Conservation (phyloP, 2,329 filamentous ascomycete genomes). For the Cordyceps cicadae region DNA sequence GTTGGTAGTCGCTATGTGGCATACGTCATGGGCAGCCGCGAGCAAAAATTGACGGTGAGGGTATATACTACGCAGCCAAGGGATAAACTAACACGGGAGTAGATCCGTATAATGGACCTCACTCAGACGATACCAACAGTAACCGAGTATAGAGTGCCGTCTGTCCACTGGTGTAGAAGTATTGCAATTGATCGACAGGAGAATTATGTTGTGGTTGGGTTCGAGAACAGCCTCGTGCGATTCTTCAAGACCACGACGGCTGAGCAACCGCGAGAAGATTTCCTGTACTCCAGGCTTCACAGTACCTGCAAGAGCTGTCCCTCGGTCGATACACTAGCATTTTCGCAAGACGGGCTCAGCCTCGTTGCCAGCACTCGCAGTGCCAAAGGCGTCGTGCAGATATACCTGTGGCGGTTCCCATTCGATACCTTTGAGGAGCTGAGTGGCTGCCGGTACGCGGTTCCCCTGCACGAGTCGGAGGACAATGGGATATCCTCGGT, state of each 20-base stretch:
- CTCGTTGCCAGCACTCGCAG: slow-evolving; percentile 30
- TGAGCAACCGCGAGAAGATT: slow-evolving; percentile 29
- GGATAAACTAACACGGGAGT: neutral
- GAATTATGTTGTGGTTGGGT: slow-evolving; percentile 32
- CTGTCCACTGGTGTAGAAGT: slow-evolving; percentile 30
- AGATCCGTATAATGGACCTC: slow-evolving; percentile 32
- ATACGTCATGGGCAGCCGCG: slow-evolving; percentile 32
- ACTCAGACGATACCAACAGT: slow-evolving; percentile 21
- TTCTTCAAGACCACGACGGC: slow-evolving; percentile 29
- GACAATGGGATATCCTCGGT: slow-evolving; percentile 31
- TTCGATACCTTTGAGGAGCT: slow-evolving; percentile 29
- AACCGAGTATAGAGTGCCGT: slow-evolving; percentile 32
- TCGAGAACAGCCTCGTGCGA: slow-evolving; percentile 31
- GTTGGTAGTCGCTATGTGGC: slow-evolving; percentile 29
- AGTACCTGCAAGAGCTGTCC: slow-evolving; percentile 27
- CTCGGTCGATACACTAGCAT: slow-evolving; percentile 31
- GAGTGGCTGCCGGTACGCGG: slow-evolving; percentile 27
- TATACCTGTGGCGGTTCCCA: slow-evolving; percentile 30
- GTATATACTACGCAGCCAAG: neutral
- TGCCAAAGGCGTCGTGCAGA: slow-evolving; percentile 28
- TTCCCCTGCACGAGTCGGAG: slow-evolving; percentile 33
- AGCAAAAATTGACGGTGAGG: slow-evolving; percentile 32
- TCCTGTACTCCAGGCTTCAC: slow-evolving; percentile 26
- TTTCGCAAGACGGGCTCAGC: slow-evolving; percentile 31
- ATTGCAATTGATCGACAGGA: slow-evolving; percentile 31